Base-by-base conservation (phyloP, 2,329 filamentous ascomycete species). In the Pestalotiopsis fici region DNA sequence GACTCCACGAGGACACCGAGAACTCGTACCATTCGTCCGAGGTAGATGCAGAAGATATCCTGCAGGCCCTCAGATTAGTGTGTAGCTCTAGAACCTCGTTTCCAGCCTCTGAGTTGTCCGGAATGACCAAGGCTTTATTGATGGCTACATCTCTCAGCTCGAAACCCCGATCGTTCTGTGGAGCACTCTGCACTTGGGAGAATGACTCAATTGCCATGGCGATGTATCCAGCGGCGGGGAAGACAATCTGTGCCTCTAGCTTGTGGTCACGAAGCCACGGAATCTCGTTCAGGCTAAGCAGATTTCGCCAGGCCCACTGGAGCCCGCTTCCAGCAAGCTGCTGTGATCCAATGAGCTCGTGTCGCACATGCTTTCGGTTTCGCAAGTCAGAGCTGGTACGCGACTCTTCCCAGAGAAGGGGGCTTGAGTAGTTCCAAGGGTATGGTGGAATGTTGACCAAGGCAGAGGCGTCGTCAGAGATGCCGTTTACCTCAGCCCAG, bases 221-320 rank as follows among this genome's bases (percentile, higher is more conserved):
- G 1, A 81, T 57, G 62, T 77, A 78, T 1, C 77, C 75, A 1
- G 81, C 79, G 21, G 80, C 83, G 37, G 85, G 83, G 64, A 83
- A 85, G 66, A 86, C 79, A 66, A 83, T 82, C 56, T 83, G 81
- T 69, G 77, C 81, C 56, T 84, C 78, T 67, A 87, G 83, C 55
- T 77, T 72, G 72, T 87, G 86, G 69, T 87, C 84, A 54, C 81
- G 76, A 7, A 85, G 78, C 73, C 87, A 87, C 2, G 80, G 79
- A 1, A 79, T 56, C 63, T 81, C 77, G 11, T 70, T 71, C 6
- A 76, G 70, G 23, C 76, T 76, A 21, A 81, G 68, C 18, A 79
- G 73, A 56, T 80, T 77, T 1, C 78, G 74, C 78, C 78, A 81
- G 3, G 72, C 72, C 0, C 78, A 78, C 37, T 76, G 72, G 5